phyloP scores from a whole-genome alignment of 768 basidiomycete species.

The Tulasnella calospora region DNA sequence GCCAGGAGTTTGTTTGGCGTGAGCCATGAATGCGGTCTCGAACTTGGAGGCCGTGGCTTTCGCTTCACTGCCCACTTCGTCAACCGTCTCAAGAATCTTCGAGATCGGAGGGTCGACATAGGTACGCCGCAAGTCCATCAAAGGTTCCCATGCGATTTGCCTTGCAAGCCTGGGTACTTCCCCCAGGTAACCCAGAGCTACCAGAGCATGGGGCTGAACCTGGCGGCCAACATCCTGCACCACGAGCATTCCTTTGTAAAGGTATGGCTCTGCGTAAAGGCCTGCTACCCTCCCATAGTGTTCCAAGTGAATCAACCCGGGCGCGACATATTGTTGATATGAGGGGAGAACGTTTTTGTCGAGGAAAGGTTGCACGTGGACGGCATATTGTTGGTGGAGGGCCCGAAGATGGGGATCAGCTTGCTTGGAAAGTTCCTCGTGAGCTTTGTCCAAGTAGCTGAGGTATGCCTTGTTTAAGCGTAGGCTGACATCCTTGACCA shows the following conservation, averaged over 20 bases:
- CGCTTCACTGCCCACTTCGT: conserved; percentile 25
- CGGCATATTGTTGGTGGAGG: conserved; percentile 7
- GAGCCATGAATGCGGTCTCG: conserved; percentile 22
- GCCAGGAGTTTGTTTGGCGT: conserved; percentile 8
- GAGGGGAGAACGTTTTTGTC: conserved; percentile 10
- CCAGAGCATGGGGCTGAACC: conserved; percentile 6
- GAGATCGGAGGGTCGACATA: conserved; percentile 27
- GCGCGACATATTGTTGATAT: conserved; percentile 2
- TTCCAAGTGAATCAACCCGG: neutral
- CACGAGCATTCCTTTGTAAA: conserved; percentile 1
- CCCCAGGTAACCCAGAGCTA: conserved; percentile 1
- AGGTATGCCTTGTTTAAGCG: conserved; percentile 14
- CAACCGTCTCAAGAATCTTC: conserved; percentile 27
- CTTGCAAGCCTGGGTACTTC: conserved; percentile 7
- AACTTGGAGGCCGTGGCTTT: conserved; percentile 4
- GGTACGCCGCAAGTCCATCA: conserved; percentile 23
- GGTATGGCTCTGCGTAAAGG: conserved; percentile 8
- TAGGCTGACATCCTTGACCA: neutral
- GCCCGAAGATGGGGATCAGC: conserved; percentile 20
- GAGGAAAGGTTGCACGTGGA: conserved; percentile 11
- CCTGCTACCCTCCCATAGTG: conserved; percentile 4
- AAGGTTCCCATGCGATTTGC: conserved; percentile 20
- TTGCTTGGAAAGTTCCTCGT: neutral
- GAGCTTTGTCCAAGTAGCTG: neutral
- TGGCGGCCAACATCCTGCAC: neutral